Evolutionary conservation across 2,329 filamentous ascomycete species (phyloP).

Genomic region (Clathrospora elynae): DNA sequence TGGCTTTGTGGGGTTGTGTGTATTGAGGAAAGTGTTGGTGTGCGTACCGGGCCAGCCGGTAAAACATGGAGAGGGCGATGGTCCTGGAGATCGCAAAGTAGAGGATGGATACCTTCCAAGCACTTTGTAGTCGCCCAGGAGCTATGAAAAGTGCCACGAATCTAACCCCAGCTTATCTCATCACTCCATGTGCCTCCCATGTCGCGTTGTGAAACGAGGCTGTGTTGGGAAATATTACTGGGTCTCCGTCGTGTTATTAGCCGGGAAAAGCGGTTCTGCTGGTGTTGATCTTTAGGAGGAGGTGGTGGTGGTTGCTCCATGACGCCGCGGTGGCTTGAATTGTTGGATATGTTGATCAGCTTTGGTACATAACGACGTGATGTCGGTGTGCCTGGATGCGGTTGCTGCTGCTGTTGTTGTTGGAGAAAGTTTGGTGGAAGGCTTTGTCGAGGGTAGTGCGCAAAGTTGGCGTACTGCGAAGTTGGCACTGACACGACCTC

Average conservation of each 20-base stretch:
- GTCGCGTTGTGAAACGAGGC: conserved; percentile 38
- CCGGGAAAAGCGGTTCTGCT: conserved; percentile 42
- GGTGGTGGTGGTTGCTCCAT: conserved; percentile 43
- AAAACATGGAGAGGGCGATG: not conserved
- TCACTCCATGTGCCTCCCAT: conserved; percentile 42
- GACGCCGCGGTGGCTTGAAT: conserved; percentile 31
- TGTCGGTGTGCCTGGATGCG: conserved; percentile 15
- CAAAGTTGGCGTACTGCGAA: conserved; percentile 43
- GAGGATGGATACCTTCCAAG: not conserved
- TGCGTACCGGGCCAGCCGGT: conserved; percentile 36
- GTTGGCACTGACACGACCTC: conserved; percentile 42
- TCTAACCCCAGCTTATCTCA: conserved; percentile 44
- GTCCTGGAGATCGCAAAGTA: conserved; percentile 4
- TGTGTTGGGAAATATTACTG: conserved; percentile 47
- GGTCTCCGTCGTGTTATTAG: conserved; percentile 45
- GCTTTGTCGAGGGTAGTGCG: conserved; percentile 43
- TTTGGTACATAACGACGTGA: conserved; percentile 43
- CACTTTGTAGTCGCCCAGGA: no score
- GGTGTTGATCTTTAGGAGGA: conserved; percentile 43
- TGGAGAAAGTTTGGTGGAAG: conserved; percentile 43
- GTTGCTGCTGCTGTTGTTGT: conserved; percentile 22
- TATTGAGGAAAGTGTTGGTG: conserved; percentile 30
- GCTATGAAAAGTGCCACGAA: not conserved
- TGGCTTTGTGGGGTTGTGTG: conserved; percentile 34
- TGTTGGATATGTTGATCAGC: conserved; percentile 42